A percentile compares a stretch with the other conserved stretches of the same genome.
These are phyloP conservation scores for Chlorella ohadii DNA, from an alignment of 139 green algal species.

Conservation along the genomic window DNA sequence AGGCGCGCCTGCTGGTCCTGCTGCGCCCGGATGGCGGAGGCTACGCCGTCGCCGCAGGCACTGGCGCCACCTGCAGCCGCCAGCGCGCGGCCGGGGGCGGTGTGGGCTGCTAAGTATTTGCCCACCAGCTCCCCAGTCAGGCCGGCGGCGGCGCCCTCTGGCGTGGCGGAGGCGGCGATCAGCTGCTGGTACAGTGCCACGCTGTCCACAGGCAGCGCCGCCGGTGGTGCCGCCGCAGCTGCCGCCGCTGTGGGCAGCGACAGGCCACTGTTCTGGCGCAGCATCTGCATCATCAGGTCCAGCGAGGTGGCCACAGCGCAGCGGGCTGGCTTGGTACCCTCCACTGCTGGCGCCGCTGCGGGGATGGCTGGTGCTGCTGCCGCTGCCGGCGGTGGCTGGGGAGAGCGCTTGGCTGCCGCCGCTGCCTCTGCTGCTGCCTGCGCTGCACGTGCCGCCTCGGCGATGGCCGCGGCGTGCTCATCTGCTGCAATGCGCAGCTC, in stretches of 20 bases:
- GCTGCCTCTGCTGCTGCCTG: neutral
- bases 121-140: constrained; percentile 12
- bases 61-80: neutral
- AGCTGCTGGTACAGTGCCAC: constrained; percentile 16
- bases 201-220: neutral
- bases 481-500: neutral
- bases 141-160: neutral
- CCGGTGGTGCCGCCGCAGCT: neutral
- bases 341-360: neutral
- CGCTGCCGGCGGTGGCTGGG: neutral
- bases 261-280: too few relatives aligned
- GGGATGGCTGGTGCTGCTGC: neutral
- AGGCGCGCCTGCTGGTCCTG: constrained; percentile 15
- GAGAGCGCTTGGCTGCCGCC: neutral
- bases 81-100: neutral
- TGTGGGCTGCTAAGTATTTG: constrained; percentile 13
- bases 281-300: neutral
- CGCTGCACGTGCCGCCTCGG: neutral
- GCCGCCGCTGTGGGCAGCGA: neutral
- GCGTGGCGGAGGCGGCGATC: neutral
- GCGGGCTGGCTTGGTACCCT: neutral
- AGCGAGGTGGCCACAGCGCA: neutral
- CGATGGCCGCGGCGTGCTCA: neutral
- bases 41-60: neutral
- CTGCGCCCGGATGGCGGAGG: neutral